Evolutionary conservation across 1,284 basidiomycete genomes (phyloP).

Genomic region (Exobasidium cylindrosporum): DNA sequence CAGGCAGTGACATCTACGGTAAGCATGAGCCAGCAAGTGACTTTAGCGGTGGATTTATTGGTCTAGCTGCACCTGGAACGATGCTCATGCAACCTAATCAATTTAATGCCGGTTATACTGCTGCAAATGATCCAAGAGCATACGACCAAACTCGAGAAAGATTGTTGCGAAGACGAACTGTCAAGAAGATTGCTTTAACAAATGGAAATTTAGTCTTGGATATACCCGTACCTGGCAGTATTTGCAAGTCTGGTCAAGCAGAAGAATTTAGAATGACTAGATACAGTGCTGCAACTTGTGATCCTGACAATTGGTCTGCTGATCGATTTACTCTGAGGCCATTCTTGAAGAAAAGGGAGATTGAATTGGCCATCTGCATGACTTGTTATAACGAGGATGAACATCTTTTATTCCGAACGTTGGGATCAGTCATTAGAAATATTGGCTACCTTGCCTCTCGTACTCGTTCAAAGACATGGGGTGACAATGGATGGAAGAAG

Average conservation of each 20-base stretch:
- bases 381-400: constrained; percentile 25
- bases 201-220: constrained; percentile 26
- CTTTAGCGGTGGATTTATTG: constrained; percentile 1
- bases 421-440: constrained; percentile 24
- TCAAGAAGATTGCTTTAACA: constrained; percentile 19
- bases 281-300: constrained; percentile 72
- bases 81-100: constrained; percentile 10
- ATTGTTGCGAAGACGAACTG: constrained; percentile 18
- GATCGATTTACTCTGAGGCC: constrained; percentile 19
- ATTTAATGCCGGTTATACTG: not conserved
- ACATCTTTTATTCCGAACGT: constrained; percentile 16
- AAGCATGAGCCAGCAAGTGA: constrained; percentile 5
- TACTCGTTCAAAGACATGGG: constrained; percentile 21
- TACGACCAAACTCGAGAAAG: constrained; percentile 17
- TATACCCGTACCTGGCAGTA: constrained; percentile 16
- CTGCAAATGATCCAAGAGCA: not conserved
- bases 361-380: constrained; percentile 20
- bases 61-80: constrained; percentile 18
- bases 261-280: constrained; percentile 61
- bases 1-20: not conserved
- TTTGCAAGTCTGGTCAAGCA: constrained; percentile 17
- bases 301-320: constrained; percentile 54
- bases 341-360: constrained; percentile 18
- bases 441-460: constrained; percentile 20
- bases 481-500: constrained; percentile 21